Percentiles rank a stretch among this genome's conserved stretches.
Evolutionary conservation across 768 basidiomycete genomes (phyloP).

Genomic region (Agrocybe chaxingu): DNA sequence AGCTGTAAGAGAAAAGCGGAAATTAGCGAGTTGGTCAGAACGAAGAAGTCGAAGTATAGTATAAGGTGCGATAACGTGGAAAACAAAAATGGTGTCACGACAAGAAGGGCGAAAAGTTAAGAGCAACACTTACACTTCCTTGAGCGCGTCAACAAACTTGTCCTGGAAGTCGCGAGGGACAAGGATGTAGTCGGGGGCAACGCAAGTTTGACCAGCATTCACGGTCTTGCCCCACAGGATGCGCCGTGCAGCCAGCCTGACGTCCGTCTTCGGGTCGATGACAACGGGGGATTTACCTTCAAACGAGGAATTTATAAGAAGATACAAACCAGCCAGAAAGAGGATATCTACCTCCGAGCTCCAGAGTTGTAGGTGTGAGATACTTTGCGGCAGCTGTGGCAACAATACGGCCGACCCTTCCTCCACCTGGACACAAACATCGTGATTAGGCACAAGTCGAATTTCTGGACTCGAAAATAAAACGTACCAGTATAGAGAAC

Average conservation of each 20-base stretch:
- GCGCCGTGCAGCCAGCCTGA: slow-evolving; percentile 63
- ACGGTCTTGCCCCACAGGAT: slow-evolving; percentile 79
- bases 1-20: slow-evolving; percentile 26
- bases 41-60: too few relatives aligned
- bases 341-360: slow-evolving; percentile 31
- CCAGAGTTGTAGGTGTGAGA: slow-evolving; percentile 61
- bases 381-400: slow-evolving; percentile 74
- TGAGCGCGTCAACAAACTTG: slow-evolving; percentile 40
- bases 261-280: slow-evolving; percentile 66
- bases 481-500: slow-evolving; percentile 62
- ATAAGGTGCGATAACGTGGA: too few relatives aligned
- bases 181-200: slow-evolving; percentile 58
- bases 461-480: background rate
- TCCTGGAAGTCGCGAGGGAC: slow-evolving; percentile 45
- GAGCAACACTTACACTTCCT: slow-evolving; percentile 31
- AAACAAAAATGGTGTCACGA: too few relatives aligned
- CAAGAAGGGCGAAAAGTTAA: background rate
- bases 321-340: background rate
- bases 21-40: background rate
- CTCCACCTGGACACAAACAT: slow-evolving; percentile 34
- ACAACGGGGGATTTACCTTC: slow-evolving; percentile 72
- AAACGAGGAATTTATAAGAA: background rate
- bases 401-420: slow-evolving; percentile 63
- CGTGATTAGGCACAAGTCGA: background rate
- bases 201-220: slow-evolving; percentile 78